Conservation (phyloP, 805 yeast species). For the Lipomyces sp. region DNA sequence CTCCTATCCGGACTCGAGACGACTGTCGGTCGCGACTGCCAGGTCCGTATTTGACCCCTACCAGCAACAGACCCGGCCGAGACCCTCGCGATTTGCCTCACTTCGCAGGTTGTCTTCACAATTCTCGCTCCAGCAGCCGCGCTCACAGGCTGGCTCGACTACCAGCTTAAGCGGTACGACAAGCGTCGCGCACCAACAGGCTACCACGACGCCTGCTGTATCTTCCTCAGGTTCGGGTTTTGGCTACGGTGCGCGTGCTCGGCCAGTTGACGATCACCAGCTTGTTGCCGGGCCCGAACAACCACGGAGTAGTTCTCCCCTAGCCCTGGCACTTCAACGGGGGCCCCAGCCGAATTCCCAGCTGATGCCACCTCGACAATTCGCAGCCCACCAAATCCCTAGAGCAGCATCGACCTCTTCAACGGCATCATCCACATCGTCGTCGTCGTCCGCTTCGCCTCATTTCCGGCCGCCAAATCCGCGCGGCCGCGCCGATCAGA, state of each 20-base stretch:
- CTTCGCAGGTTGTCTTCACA: slow-evolving; percentile 18
- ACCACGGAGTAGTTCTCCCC: neutral
- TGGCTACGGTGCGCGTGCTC: neutral
- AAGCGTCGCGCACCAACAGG: neutral
- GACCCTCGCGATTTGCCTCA: slow-evolving; percentile 13
- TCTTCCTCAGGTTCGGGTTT: neutral
- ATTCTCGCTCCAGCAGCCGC: slow-evolving; percentile 24
- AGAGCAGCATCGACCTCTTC: slow-evolving; percentile 7
- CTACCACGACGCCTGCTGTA: neutral
- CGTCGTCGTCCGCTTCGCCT: slow-evolving; percentile 10
- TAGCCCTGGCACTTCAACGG: neutral
- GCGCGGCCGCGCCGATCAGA: neutral
- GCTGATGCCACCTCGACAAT: neutral
- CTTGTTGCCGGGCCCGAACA: neutral
- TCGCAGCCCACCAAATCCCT: neutral
- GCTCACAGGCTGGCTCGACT: slow-evolving; percentile 10
- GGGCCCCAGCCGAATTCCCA: neutral
- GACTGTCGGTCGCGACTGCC: slow-evolving; percentile 21
- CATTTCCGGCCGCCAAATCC: neutral
- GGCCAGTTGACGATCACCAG: neutral
- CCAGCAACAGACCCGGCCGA: slow-evolving; percentile 6
- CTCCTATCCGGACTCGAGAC: slow-evolving; percentile 27
- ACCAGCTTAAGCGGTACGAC: slow-evolving; percentile 1
- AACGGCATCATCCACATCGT: slow-evolving; percentile 13
- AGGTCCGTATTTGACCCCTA: slow-evolving; percentile 31